phyloP scores from a whole-genome alignment of 2,329 filamentous ascomycete species.

The Botrytis pseudocinerea region DNA sequence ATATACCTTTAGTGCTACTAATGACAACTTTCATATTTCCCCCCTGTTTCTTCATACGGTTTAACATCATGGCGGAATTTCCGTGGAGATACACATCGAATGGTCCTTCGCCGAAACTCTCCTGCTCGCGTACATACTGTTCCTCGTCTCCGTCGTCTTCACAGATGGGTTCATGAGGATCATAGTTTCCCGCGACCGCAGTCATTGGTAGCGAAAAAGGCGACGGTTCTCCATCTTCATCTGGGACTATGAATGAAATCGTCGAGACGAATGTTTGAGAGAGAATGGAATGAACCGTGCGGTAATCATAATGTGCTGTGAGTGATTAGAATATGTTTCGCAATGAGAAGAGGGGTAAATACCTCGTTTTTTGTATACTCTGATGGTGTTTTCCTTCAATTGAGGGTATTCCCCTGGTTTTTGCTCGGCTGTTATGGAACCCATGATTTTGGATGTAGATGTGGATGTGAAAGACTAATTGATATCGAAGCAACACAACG shows the following conservation, averaged over 20 bases:
- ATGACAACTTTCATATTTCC: background rate
- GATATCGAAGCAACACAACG: background rate
- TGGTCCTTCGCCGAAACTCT: background rate
- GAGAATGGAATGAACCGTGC: conserved; percentile 22
- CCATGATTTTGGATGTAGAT: background rate
- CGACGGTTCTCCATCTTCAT: conserved; percentile 12
- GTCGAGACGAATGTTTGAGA: conserved; percentile 44
- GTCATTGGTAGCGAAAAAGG: conserved; percentile 12
- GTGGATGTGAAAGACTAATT: background rate
- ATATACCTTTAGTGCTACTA: background rate
- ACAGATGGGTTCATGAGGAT: conserved; percentile 8
- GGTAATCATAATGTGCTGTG: conserved; percentile 6
- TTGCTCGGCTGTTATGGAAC: background rate
- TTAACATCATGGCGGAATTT: conserved; percentile 24
- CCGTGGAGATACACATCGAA: conserved; percentile 25
- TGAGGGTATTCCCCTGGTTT: background rate
- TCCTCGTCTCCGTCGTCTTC: conserved; percentile 21
- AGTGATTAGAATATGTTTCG: background rate
- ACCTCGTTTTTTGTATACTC: conserved; percentile 10
- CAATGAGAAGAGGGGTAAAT: background rate
- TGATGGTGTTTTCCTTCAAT: conserved; percentile 5
- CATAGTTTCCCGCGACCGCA: background rate
- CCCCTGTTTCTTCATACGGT: conserved; percentile 12
- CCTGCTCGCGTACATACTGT: background rate
- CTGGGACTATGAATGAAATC: conserved; percentile 42